Conservation (phyloP, 2,329 filamentous ascomycete species). For the Trichophyton schoenleinii region DNA sequence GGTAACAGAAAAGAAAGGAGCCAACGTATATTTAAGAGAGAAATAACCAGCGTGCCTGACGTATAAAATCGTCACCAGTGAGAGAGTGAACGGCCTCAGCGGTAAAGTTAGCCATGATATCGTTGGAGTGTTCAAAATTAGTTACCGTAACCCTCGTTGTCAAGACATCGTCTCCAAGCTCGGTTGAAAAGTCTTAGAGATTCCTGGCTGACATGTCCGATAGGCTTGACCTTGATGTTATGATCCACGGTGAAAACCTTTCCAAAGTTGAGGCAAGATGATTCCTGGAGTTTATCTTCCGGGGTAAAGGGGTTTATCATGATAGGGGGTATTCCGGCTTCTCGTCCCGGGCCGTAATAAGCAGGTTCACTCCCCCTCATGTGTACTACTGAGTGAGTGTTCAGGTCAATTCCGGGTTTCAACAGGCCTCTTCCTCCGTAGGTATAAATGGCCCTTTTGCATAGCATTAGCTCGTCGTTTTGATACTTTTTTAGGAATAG, state of each 20-base stretch:
- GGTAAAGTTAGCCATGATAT: not conserved
- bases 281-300: conserved; percentile 17
- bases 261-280: conserved; percentile 31
- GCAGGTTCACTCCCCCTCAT: conserved; percentile 14
- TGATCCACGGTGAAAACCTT: conserved; percentile 33
- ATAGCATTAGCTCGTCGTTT: not conserved
- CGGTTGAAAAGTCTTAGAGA: conserved; percentile 18
- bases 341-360: not conserved
- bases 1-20: not conserved
- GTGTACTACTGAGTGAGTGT: conserved; percentile 30
- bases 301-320: conserved; percentile 18
- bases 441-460: conserved; percentile 28
- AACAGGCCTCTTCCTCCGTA: conserved; percentile 26
- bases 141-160: not conserved
- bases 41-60: too few relatives aligned
- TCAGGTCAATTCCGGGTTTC: conserved; percentile 25
- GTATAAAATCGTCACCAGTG: not conserved
- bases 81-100: not conserved
- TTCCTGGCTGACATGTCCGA: conserved; percentile 23
- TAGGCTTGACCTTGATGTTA: conserved; percentile 31
- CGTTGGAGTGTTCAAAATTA: not conserved
- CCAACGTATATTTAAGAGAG: not conserved
- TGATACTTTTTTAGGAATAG: not conserved
- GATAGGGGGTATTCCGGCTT: conserved; percentile 18
- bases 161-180: conserved; percentile 12